These are phyloP conservation scores for Cryptococcus amylolentus DNA, from an alignment of 1,284 basidiomycete genomes.

Conservation along the genomic window DNA sequence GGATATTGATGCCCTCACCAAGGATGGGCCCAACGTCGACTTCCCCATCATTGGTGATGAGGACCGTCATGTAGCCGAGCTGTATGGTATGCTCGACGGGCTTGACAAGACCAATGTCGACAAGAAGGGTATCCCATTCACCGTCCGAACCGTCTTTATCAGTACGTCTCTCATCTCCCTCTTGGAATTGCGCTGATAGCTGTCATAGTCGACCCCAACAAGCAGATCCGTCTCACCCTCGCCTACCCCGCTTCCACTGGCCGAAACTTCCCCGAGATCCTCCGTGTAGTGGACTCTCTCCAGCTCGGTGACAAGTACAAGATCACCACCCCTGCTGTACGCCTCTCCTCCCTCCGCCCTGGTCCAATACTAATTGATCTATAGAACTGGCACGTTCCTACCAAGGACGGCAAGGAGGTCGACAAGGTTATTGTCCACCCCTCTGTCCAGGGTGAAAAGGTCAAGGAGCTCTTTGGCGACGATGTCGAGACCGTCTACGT, in stretches of 20 bases:
- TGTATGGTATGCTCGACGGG: constrained; percentile 79
- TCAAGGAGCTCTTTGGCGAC: constrained; percentile 62
- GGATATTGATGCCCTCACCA: constrained; percentile 76
- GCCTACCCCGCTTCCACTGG: constrained; percentile 86
- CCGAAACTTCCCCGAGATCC: constrained; percentile 68
- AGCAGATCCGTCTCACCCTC: constrained; percentile 82
- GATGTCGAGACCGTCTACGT: constrained; percentile 52
- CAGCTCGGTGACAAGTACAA: constrained; percentile 88
- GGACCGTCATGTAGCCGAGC: constrained; percentile 75
- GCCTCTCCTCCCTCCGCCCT: not conserved
- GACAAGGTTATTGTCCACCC: constrained; percentile 95
- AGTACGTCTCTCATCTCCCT: constrained; percentile 42
- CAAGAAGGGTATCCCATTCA: constrained; percentile 63
- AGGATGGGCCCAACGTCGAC: constrained; percentile 61
- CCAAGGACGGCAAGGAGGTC: constrained; percentile 76
- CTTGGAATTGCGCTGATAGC: not conserved
- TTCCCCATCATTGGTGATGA: constrained; percentile 97
- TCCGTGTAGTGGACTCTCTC: constrained; percentile 79
- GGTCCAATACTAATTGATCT: constrained; percentile 37
- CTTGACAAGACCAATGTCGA: constrained; percentile 87
- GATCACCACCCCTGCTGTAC: constrained; percentile 24
- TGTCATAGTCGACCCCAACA: constrained; percentile 71
- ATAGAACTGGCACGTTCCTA: not conserved
- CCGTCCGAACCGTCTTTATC: constrained; percentile 89
- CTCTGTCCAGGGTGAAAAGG: constrained; percentile 79